Base-by-base conservation (phyloP, 768 basidiomycete species). In the Tylopilus balloui region DNA sequence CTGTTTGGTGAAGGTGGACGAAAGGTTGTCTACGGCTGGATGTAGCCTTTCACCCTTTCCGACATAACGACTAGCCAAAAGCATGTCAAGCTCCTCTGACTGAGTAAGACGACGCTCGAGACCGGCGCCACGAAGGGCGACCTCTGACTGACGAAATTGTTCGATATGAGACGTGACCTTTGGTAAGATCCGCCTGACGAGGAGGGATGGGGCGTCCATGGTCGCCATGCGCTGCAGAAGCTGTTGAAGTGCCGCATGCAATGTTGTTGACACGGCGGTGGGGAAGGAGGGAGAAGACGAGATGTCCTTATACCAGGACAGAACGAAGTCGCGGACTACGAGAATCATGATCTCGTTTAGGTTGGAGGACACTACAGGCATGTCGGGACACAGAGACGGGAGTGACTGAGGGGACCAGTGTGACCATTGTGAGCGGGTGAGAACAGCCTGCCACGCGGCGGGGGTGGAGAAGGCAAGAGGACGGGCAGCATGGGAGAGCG, bases 271-370 rank as follows among this genome's bases (percentile, higher is more conserved):
- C 42, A 95, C 84, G 9, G 92, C 86, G 51, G 80, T 76, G 17
- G 95, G 93, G 64, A 99, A 97, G 4, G 91, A 81, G 4, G 88
- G 83, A 0, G 92, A 94, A 11, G 83, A 77, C 6, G 95, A 97
- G 31, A 97, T 74, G 15, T 81, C 79, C 56, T 77, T 75, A 73
- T 95, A 99, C 95, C 95, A 99, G 12, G 79, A 79, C 45, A 84
- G 70, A 17, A 99, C 83, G 64, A 96, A 98, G 71, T 93, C 91
- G 42, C 87, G 75, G 21, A 90, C 81, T 51, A 91, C 78, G 61
- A 92, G 76, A n/a, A 78, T 76, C 45, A 95, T 78, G 44, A 95
- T 78, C 27, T 87, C 84, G 55, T 94, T 87, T 9, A 95, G 61
- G 15, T 81, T 76, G n/a, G 78, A 71, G 8, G 87, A 90, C 21